phyloP scores from a whole-genome alignment of 2,329 filamentous ascomycete species.

The Aspergillus bombycis region DNA sequence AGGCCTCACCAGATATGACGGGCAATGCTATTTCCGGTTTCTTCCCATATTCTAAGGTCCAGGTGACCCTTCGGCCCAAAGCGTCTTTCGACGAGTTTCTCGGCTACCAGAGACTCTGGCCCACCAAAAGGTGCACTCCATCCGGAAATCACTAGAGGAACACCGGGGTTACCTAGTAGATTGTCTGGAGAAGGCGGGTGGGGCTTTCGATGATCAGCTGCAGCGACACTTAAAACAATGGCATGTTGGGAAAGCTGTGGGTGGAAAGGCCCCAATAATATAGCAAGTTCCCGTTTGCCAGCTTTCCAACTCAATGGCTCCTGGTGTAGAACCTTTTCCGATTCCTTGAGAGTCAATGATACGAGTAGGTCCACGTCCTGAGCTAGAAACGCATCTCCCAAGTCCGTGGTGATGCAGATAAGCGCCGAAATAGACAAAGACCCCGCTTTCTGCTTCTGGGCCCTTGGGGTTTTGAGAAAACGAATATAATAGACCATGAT shows the following conservation, averaged over 20 bases:
- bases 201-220: slow-evolving; percentile 15
- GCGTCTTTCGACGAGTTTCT: slow-evolving; percentile 59
- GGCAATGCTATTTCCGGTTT: slow-evolving; percentile 73
- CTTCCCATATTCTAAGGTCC: slow-evolving; percentile 63
- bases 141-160: slow-evolving; percentile 58
- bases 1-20: slow-evolving; percentile 66
- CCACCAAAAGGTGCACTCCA: slow-evolving; percentile 56
- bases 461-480: slow-evolving; percentile 66
- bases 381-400: slow-evolving; percentile 67
- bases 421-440: slow-evolving; percentile 52
- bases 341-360: slow-evolving; percentile 23
- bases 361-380: slow-evolving; percentile 38
- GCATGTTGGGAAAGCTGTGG: slow-evolving; percentile 27
- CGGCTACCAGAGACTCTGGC: slow-evolving; percentile 45
- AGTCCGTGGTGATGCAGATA: slow-evolving; percentile 69
- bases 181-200: slow-evolving; percentile 18
- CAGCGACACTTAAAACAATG: slow-evolving; percentile 32
- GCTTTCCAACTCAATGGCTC: slow-evolving; percentile 35
- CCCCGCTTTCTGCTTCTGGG: slow-evolving; percentile 47
- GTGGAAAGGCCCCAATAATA: slow-evolving; percentile 36
- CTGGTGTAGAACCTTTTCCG: slow-evolving; percentile 27
- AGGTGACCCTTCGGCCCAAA: slow-evolving; percentile 48
- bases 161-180: slow-evolving; percentile 22
- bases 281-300: slow-evolving; percentile 37
- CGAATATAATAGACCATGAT: slow-evolving; percentile 65